Percentiles rank a stretch among this genome's conserved stretches.
Conservation (phyloP, 768 basidiomycete genomes). For the Lactarius tabidus region DNA sequence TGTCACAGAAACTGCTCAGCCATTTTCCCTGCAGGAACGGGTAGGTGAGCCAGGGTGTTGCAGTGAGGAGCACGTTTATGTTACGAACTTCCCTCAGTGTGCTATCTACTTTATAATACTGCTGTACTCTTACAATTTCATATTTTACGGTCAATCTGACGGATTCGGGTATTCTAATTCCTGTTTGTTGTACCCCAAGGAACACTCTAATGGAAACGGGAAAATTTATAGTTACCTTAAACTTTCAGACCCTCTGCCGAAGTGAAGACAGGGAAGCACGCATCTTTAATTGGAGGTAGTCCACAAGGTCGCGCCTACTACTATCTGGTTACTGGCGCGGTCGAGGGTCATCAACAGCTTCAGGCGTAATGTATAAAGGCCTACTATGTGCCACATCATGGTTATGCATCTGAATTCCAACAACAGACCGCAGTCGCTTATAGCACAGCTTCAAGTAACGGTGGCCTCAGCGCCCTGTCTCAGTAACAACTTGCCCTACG, state of each 20-base stretch:
- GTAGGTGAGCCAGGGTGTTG: neutral
- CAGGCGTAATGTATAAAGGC: neutral
- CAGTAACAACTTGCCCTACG: neutral
- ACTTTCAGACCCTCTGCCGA: neutral
- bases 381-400: neutral
- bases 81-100: conserved; percentile 1
- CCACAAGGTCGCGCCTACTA: neutral
- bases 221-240: neutral
- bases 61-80: neutral
- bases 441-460: neutral
- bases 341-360: neutral
- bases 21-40: conserved; percentile 8
- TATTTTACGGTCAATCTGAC: conserved; percentile 1
- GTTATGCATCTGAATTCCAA: neutral
- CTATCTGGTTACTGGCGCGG: neutral
- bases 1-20: neutral
- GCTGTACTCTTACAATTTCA: conserved; percentile 10
- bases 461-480: neutral
- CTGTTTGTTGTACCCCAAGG: neutral
- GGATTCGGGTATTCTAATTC: neutral
- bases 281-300: neutral
- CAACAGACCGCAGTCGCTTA: neutral
- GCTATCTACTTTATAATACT: neutral
- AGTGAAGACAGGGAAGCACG: too few relatives aligned
- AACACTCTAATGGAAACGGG: neutral